Percentiles rank a stretch among this genome's conserved stretches.
Conservation (phyloP, 2,329 filamentous ascomycete species). For the Monosporascus sp. region DNA sequence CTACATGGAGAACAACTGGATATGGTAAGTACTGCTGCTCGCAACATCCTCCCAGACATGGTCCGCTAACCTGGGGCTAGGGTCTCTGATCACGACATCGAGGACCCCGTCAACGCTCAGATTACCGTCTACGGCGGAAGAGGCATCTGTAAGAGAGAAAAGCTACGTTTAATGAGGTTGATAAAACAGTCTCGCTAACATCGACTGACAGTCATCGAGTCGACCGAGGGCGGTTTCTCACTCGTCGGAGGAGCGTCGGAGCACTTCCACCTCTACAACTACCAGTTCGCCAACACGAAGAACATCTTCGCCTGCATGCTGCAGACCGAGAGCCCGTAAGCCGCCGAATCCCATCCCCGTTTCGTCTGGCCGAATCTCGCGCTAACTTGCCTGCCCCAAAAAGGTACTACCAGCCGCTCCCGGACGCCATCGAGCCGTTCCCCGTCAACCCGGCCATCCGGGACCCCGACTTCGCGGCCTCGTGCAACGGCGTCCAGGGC, state of each 20-base stretch:
- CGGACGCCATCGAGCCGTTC: constrained; percentile 50
- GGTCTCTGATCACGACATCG: constrained; percentile 52
- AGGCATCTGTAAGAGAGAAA: constrained; percentile 35
- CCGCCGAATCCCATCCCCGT: background rate
- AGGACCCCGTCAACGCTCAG: constrained; percentile 42
- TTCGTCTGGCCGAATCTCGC: background rate
- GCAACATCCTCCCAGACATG: constrained; percentile 12
- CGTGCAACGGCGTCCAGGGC: constrained; percentile 33
- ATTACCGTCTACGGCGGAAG: constrained; percentile 50
- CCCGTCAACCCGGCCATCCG: constrained; percentile 27
- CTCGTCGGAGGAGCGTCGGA: constrained; percentile 56
- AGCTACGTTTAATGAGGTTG: background rate
- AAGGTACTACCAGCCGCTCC: constrained; percentile 55
- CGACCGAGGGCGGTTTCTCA: constrained; percentile 42
- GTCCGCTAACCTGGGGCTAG: constrained; percentile 13
- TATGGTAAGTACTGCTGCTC: constrained; percentile 26
- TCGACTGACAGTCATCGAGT: constrained; percentile 29
- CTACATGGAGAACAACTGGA: constrained; percentile 41
- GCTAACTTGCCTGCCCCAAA: background rate
- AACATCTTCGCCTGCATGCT: constrained; percentile 57
- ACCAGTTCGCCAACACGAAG: constrained; percentile 53
- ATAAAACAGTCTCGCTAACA: constrained; percentile 1
- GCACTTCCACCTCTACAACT: constrained; percentile 59
- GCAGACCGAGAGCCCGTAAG: constrained; percentile 60
- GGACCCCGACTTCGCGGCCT: constrained; percentile 45